These are phyloP conservation scores for Kodamaea jinghongensis DNA, from an alignment of 805 yeast species.

Conservation along the genomic window DNA sequence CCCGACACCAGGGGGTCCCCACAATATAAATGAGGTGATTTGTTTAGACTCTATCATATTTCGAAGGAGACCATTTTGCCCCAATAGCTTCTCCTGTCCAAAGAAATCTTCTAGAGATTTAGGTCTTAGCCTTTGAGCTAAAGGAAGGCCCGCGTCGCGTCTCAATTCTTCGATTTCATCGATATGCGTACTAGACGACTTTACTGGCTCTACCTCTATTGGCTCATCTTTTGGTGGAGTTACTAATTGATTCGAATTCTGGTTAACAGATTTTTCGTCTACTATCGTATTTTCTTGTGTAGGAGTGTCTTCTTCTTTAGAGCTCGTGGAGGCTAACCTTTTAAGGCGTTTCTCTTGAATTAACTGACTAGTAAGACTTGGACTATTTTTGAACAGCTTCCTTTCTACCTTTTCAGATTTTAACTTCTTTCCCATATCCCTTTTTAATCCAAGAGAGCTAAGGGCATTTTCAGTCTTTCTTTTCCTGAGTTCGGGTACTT, in stretches of 20 bases:
- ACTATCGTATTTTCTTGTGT: neutral
- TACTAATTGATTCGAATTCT: neutral
- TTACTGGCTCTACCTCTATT: neutral
- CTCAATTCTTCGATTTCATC: conserved; percentile 13
- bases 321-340: neutral
- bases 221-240: neutral
- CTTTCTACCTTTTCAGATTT: conserved; percentile 15
- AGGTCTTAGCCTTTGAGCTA: conserved; percentile 43
- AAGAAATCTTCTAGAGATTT: conserved; percentile 34
- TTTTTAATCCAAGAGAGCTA: conserved; percentile 33
- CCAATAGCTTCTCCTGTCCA: conserved; percentile 43
- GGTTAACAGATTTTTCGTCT: too few relatives aligned
- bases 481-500: conserved; percentile 2
- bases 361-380: conserved; percentile 33
- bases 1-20: conserved; percentile 48
- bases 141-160: conserved; percentile 26
- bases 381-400: conserved; percentile 20
- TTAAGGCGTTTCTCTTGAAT: conserved; percentile 25
- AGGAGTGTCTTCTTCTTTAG: conserved; percentile 1
- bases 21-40: conserved; percentile 40
- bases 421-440: conserved; percentile 22
- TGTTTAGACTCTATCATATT: conserved; percentile 32
- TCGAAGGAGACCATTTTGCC: conserved; percentile 34
- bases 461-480: conserved; percentile 24
- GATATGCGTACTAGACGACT: conserved; percentile 2